Conservation (phyloP, 495 filamentous ascomycete species). For the Penicilliopsis zonata region DNA sequence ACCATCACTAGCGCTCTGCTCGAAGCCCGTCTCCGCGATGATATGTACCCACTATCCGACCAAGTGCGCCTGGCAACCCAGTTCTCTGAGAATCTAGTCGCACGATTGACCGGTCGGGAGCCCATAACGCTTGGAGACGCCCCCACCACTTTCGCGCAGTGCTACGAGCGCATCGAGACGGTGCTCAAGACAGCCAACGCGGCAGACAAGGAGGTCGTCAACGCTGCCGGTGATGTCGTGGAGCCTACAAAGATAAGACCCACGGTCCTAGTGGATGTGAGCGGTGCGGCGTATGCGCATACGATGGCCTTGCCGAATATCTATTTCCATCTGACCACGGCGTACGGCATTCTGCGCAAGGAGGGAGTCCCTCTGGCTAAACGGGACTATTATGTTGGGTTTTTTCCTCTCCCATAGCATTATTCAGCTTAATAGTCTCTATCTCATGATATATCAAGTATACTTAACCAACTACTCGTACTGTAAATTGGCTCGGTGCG, state of each 20-base stretch:
- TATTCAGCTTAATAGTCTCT: too few species aligned
- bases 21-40: constrained; percentile 17
- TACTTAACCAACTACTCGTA: too few species aligned
- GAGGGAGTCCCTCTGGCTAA: constrained; percentile 47
- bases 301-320: constrained; percentile 39
- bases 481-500: too few species aligned
- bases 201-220: constrained; percentile 27
- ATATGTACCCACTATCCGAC: constrained; percentile 36
- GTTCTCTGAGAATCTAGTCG: constrained; percentile 16
- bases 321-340: constrained; percentile 44
- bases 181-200: constrained; percentile 23
- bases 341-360: constrained; percentile 44
- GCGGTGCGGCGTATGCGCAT: constrained; percentile 20
- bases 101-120: constrained; percentile 20
- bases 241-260: constrained; percentile 8
- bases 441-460: too few species aligned
- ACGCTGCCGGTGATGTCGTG: constrained; percentile 6
- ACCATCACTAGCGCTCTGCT: constrained; percentile 12
- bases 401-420: constrained; percentile 7
- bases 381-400: constrained; percentile 24
- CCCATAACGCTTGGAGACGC: constrained; percentile 18
- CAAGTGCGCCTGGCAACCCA: constrained; percentile 32
- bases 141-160: constrained; percentile 24
- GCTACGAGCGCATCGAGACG: constrained; percentile 27
- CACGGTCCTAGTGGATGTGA: constrained; percentile 4